Base-by-base conservation (phyloP, 2,329 filamentous ascomycete genomes). In the Colletotrichum sp. region DNA sequence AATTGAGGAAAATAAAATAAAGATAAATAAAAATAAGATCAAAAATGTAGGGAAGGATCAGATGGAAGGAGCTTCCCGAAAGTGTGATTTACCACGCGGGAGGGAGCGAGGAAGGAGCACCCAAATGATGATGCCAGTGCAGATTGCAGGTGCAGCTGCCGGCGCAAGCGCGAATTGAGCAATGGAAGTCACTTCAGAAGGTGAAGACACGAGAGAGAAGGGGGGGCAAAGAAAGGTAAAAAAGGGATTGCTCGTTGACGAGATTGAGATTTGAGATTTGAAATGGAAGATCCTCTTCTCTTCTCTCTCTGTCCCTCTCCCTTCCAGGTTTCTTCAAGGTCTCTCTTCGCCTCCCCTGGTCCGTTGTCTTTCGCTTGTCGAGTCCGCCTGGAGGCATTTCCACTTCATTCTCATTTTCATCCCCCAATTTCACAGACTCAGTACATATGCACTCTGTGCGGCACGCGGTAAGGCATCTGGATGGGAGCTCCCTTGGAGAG, bases 201-300 rank as follows among this genome's bases (percentile, higher is more conserved):
- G 43, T 71, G 52, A 36, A 36, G 24, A 58, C 38, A 36, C n/a
- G 38, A 28, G 59, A 43, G 12, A 43, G 58, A 69, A 18, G n/a
- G 32, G 30, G 36, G 52, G 32, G 55, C 24, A 56, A 34, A 21
- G 67, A 28, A 30, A 43, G 67, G 32, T 24, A 30, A 48, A 52
- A 52, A 52, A 55, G 48, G 65, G 28, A 61, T 34, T 58, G 16
- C 28, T n/a, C n/a, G 30, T 48, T 69, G 56, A 36, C 56, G 66
- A 56, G 18, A 69, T 69, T 69, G 56, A 52, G 24, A 64, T 64
- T 30, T 36, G 59, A 62, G 30, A 63, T 65, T 62, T 48, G 62
- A 52, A 62, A 26, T 61, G 56, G 67, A 69, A 48, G 67, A 62
- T 69, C 67, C 67, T 69, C 56, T 68, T 68, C 65, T 68, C 48